These are phyloP conservation scores for Fraxinus pennsylvanica DNA, from an alignment of 257 asterid species.

Conservation along the genomic window DNA sequence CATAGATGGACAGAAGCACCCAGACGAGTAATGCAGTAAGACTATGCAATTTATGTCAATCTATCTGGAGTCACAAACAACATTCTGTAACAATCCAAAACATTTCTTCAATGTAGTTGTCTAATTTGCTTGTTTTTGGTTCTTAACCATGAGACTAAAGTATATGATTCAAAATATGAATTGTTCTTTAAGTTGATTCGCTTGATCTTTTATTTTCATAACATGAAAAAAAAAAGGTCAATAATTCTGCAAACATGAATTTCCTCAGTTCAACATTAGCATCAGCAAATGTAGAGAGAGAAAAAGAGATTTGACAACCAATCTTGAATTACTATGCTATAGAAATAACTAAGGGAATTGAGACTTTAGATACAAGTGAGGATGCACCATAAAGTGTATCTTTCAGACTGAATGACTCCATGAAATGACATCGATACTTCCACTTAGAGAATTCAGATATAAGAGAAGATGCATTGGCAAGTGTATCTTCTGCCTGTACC, in stretches of 20 bases:
- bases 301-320: neutral
- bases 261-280: neutral
- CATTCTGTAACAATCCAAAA: neutral
- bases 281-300: neutral
- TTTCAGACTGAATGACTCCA: neutral
- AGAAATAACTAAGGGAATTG: neutral
- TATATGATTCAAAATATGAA: neutral
- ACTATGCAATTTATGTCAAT: neutral
- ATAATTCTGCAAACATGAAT: neutral
- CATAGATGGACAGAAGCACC: constrained; percentile 10
- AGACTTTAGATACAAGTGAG: neutral
- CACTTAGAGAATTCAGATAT: too few species aligned
- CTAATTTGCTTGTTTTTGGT: neutral
- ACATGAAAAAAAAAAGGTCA: neutral
- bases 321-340: neutral
- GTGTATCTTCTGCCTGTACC: neutral
- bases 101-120: neutral
- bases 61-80: neutral
- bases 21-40: constrained; percentile 3
- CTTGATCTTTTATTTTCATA: neutral
- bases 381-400: neutral
- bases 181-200: neutral
- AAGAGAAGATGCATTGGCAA: neutral
- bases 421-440: too few species aligned
- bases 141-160: neutral